Base-by-base conservation (phyloP, 306 rosid species). In the Rosa persica region DNA sequence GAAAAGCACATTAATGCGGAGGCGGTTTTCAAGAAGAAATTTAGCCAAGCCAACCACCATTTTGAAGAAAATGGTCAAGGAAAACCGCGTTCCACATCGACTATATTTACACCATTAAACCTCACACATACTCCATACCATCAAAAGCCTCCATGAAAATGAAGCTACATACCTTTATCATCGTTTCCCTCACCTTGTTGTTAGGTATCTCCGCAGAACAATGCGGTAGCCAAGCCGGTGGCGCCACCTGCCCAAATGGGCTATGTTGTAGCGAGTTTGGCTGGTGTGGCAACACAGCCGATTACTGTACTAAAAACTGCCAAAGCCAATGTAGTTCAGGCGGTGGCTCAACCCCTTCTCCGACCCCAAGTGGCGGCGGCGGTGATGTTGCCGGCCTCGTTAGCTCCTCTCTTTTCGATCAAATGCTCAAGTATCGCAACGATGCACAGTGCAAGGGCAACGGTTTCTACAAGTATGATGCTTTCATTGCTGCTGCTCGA, bases 381-480 rank as follows among this genome's bases (percentile, higher is more conserved):
- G 77, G 60, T 3, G 84, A 36, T 12, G 79, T 89, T 0, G 44
- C 70, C 6, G 27, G 81, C 82, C 46, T 89, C 73, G 70, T 87
- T 27, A 72, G 85, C 3, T 4, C 86, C 10, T 19, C 84, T 20
- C 65, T 78, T 27, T 92, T 89, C 60, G 76, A 90, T 27, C 66
- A 74, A 43, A 73, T 88, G 87, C 90, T 92, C 0, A 87, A 76
- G 61, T 83, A 88, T 48, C 86, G 93, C 0, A 61, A 86, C 0
- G 93, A 86, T 55, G 55, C 25, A 7, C 75, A 3, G 0, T 92
- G 97, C 72, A 70, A 40, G 0, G 81, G 76, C 15, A 54, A 12
- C 3, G 91, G 93, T 1, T 92, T 88, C 54, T 90, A 92, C 80
- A 83, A 85, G 3, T 92, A 87, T 42, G 84, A 84, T 25, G 93